Percentiles rank a stretch among this genome's conserved stretches.
Evolutionary conservation across 1,284 basidiomycete genomes (phyloP).

Genomic region (Wolfiporia cocos): DNA sequence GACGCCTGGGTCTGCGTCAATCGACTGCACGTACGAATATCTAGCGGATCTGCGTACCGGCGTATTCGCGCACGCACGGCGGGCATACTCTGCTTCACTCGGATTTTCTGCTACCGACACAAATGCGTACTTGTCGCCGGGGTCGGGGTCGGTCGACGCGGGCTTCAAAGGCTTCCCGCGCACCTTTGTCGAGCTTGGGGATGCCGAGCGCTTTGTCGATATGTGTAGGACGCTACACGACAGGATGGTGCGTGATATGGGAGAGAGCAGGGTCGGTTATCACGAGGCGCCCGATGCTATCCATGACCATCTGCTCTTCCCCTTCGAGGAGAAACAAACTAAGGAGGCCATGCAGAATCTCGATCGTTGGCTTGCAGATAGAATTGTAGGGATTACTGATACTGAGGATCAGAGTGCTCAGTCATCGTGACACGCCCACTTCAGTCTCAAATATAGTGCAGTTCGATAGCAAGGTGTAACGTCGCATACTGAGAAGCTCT

Average conservation of each 20-base stretch:
- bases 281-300: constrained; percentile 41
- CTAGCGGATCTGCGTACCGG: neutral
- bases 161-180: constrained; percentile 45
- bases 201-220: constrained; percentile 45
- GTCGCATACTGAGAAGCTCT: too few relatives aligned
- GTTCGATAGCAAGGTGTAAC: too few relatives aligned
- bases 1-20: neutral
- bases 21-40: neutral
- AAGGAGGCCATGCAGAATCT: neutral
- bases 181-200: constrained; percentile 48
- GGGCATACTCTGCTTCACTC: constrained; percentile 37
- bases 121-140: constrained; percentile 48
- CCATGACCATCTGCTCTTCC: constrained; percentile 27
- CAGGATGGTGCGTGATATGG: constrained; percentile 16
- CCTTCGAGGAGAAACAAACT: neutral
- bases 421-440: too few relatives aligned
- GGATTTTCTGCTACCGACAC: constrained; percentile 34
- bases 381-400: too few relatives aligned
- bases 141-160: constrained; percentile 23
- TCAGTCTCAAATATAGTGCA: too few relatives aligned
- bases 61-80: constrained; percentile 27
- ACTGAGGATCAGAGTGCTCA: too few relatives aligned
- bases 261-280: constrained; percentile 32
- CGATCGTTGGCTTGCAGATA: neutral
- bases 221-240: constrained; percentile 28